A percentile compares a stretch with the other conserved stretches of the same genome.
phyloP scores from a whole-genome alignment of 1,139 yeast species.

The Candida anutae region DNA sequence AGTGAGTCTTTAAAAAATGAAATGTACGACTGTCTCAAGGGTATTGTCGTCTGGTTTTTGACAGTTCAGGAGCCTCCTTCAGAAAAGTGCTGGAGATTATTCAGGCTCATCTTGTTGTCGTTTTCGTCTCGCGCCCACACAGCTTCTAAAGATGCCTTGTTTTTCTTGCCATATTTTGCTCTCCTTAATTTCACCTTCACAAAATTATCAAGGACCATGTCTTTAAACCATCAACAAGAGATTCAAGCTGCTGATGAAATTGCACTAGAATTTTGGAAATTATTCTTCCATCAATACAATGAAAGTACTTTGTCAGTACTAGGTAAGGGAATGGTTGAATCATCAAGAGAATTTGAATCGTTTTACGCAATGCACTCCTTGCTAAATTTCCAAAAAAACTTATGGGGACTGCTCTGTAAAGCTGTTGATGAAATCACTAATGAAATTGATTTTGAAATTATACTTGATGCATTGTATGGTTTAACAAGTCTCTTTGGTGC shows the following conservation, averaged over 20 bases:
- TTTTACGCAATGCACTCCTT: slow-evolving; percentile 9
- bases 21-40: slow-evolving; percentile 14
- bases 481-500: slow-evolving; percentile 10
- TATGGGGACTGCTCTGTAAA: slow-evolving; percentile 15
- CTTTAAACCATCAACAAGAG: background rate
- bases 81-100: slow-evolving; percentile 6
- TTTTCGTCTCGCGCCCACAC: slow-evolving; percentile 3
- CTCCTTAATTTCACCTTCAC: slow-evolving; percentile 14
- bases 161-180: slow-evolving; percentile 17
- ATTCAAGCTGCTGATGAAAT: slow-evolving; percentile 1
- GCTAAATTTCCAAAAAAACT: slow-evolving; percentile 6
- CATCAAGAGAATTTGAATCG: slow-evolving; percentile 9
- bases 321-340: slow-evolving; percentile 1
- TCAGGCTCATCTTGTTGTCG: slow-evolving; percentile 10
- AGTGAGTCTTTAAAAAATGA: slow-evolving; percentile 5
- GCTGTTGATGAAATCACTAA: slow-evolving; percentile 7
- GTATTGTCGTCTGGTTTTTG: slow-evolving; percentile 25
- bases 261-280: slow-evolving; percentile 7
- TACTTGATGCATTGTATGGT: slow-evolving; percentile 10
- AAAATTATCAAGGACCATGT: slow-evolving; percentile 2
- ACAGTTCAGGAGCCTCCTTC: slow-evolving; percentile 22
- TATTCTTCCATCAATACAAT: slow-evolving; percentile 5
- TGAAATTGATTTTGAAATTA: slow-evolving; percentile 7
- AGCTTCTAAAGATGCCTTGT: slow-evolving; percentile 2
- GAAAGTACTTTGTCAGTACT: background rate